A percentile compares a stretch with the other conserved stretches of the same genome.
Evolutionary conservation across 2,329 filamentous ascomycete species (phyloP).

Genomic region (Trichoderma sp.): DNA sequence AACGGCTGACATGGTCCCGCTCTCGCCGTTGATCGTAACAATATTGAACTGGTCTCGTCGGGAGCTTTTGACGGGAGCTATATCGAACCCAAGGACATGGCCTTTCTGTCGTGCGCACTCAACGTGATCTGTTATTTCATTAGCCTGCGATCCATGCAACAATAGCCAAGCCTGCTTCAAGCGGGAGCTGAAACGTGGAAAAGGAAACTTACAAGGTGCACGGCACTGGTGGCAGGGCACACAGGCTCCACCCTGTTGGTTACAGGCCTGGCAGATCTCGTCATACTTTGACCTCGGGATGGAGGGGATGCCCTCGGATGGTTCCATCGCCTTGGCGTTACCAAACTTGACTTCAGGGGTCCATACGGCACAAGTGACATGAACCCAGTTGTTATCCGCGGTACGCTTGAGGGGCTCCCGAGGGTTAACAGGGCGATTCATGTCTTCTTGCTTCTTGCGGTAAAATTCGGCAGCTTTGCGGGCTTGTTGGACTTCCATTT

Average conservation of each 20-base stretch:
- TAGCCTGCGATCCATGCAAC: slow-evolving; percentile 13
- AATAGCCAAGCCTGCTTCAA: too few species aligned
- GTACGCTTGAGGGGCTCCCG: slow-evolving; percentile 91
- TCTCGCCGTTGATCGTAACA: slow-evolving; percentile 77
- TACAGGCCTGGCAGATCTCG: slow-evolving; percentile 81
- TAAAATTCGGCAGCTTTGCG: slow-evolving; percentile 78
- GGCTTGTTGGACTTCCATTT: slow-evolving; percentile 78
- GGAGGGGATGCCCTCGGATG: slow-evolving; percentile 84
- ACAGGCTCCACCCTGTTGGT: slow-evolving; percentile 71
- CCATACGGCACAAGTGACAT: slow-evolving; percentile 90
- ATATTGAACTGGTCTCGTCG: slow-evolving; percentile 76
- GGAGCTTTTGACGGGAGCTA: slow-evolving; percentile 85
- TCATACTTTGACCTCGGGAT: slow-evolving; percentile 72
- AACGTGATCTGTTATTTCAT: slow-evolving; percentile 57
- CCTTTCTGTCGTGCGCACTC: slow-evolving; percentile 84
- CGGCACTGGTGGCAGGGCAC: slow-evolving; percentile 77
- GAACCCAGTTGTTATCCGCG: slow-evolving; percentile 96
- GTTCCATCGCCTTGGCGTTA: slow-evolving; percentile 74
- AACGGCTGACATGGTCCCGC: slow-evolving; percentile 76
- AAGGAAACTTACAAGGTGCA: slow-evolving; percentile 40
- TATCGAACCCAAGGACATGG: slow-evolving; percentile 84
- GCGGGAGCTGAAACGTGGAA: background rate
- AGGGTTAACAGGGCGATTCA: slow-evolving; percentile 77
- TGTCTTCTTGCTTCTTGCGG: slow-evolving; percentile 75
- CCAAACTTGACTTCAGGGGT: slow-evolving; percentile 91